These are phyloP conservation scores for Debaryomyces castellii DNA, from an alignment of 805 yeast genomes.

Conservation along the genomic window DNA sequence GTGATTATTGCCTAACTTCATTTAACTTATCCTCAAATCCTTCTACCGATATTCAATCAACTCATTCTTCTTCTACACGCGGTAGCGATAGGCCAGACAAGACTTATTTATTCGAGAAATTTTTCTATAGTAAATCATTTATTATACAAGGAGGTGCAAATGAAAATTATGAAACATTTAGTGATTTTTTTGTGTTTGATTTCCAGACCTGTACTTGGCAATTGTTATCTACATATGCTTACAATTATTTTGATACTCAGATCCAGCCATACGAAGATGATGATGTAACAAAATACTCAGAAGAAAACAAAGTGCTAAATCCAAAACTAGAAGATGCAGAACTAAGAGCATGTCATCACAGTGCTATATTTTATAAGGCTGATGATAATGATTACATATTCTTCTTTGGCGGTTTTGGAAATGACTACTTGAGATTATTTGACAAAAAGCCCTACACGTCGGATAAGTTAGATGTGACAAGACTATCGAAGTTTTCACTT, in stretches of 20 bases:
- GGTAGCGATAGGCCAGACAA: background rate
- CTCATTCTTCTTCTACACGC: background rate
- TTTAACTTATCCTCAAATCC: background rate
- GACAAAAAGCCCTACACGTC: constrained; percentile 29
- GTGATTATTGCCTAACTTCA: background rate
- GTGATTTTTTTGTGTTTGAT: constrained; percentile 32
- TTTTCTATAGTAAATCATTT: constrained; percentile 27
- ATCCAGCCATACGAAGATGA: constrained; percentile 33
- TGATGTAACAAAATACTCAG: constrained; percentile 15
- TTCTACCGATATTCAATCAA: background rate
- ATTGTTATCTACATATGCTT: constrained; percentile 29
- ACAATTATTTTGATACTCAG: constrained; percentile 31
- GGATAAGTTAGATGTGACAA: constrained; percentile 34
- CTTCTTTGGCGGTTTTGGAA: constrained; percentile 39
- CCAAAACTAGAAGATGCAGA: constrained; percentile 39
- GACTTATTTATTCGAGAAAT: constrained; percentile 4
- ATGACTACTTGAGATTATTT: constrained; percentile 34
- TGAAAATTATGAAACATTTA: constrained; percentile 24
- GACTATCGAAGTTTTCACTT: constrained; percentile 29
- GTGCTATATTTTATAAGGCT: constrained; percentile 30
- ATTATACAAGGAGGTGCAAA: constrained; percentile 43
- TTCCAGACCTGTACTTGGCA: constrained; percentile 37
- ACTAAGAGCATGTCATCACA: constrained; percentile 41
- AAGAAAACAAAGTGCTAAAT: constrained; percentile 23
- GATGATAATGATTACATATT: constrained; percentile 35